A percentile compares a stretch with the other conserved stretches of the same genome.
Conservation (phyloP, 768 basidiomycete genomes). For the Termitomyces sp. region DNA sequence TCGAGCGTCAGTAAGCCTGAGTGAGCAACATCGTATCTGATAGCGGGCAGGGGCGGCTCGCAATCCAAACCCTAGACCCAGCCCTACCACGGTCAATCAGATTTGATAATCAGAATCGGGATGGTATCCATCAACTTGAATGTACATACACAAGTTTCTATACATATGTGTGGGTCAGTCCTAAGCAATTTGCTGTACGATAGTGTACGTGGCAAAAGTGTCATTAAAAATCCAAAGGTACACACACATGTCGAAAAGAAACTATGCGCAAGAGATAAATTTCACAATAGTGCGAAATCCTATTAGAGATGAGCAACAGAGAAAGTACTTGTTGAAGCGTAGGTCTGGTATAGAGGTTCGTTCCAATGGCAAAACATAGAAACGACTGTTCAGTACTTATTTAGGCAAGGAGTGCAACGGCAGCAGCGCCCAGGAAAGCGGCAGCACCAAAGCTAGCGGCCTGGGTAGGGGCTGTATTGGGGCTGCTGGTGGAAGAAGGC, state of each 20-base stretch:
- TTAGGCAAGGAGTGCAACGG: slow-evolving; percentile 44
- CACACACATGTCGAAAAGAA: slow-evolving; percentile 2
- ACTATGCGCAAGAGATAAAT: not conserved
- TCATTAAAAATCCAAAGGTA: not conserved
- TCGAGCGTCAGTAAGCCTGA: too few relatives aligned
- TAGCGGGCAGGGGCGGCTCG: too few relatives aligned
- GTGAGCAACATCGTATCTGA: too few relatives aligned
- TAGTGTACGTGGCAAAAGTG: not conserved
- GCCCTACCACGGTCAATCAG: too few relatives aligned
- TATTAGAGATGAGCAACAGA: slow-evolving; percentile 6
- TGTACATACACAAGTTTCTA: not conserved
- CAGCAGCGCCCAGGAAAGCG: slow-evolving; percentile 38
- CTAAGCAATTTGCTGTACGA: not conserved
- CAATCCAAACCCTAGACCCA: not conserved
- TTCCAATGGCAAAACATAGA: slow-evolving; percentile 4
- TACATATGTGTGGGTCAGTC: not conserved
- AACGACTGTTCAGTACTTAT: slow-evolving; percentile 8
- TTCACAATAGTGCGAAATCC: slow-evolving; percentile 2
- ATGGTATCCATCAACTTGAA: not conserved
- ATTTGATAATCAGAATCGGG: not conserved
- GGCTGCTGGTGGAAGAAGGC: slow-evolving; percentile 16
- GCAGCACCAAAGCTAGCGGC: slow-evolving; percentile 36
- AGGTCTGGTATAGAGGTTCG: slow-evolving; percentile 16
- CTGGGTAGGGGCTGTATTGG: slow-evolving; percentile 31
- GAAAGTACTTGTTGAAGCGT: slow-evolving; percentile 5